A percentile compares a stretch with the other conserved stretches of the same genome.
phyloP scores from a whole-genome alignment of 306 rosid genomes.

The Herpetospermum pedunculosum region DNA sequence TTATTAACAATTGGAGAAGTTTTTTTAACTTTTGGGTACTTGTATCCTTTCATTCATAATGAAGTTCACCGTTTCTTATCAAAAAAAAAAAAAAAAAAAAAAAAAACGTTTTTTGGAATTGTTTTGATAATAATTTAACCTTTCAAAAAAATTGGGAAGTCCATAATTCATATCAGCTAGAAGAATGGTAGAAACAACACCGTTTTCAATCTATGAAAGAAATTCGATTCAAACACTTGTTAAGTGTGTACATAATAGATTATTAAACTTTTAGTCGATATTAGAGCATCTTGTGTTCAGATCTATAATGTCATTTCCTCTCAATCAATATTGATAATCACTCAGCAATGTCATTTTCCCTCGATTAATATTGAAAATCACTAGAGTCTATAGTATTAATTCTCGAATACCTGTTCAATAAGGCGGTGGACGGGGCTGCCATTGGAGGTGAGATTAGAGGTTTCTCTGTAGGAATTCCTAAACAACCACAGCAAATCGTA shows the following conservation, averaged over 20 bases:
- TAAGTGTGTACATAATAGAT: background rate
- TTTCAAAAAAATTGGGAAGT: background rate
- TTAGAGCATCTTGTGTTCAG: background rate
- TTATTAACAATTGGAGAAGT: too few relatives aligned
- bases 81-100: too few relatives aligned
- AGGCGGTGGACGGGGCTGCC: constrained; percentile 97
- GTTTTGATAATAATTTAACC: background rate
- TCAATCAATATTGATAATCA: background rate
- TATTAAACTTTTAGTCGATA: background rate
- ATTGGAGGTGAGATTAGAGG: constrained; percentile 83
- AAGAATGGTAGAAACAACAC: background rate
- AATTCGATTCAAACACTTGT: background rate
- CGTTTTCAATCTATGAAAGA: background rate
- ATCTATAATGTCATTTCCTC: background rate
- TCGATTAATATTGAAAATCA: background rate
- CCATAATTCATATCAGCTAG: background rate
- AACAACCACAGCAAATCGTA: constrained; percentile 69
- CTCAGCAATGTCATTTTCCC: background rate
- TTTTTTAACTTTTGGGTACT: too few relatives aligned
- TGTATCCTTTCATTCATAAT: too few relatives aligned
- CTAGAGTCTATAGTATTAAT: background rate
- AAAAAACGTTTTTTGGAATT: background rate
- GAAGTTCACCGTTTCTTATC: too few relatives aligned
- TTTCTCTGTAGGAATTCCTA: constrained; percentile 38
- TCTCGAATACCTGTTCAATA: constrained; percentile 57